phyloP scores from a whole-genome alignment of 352 stramenopile species.

The Stramenopiles sp. region DNA sequence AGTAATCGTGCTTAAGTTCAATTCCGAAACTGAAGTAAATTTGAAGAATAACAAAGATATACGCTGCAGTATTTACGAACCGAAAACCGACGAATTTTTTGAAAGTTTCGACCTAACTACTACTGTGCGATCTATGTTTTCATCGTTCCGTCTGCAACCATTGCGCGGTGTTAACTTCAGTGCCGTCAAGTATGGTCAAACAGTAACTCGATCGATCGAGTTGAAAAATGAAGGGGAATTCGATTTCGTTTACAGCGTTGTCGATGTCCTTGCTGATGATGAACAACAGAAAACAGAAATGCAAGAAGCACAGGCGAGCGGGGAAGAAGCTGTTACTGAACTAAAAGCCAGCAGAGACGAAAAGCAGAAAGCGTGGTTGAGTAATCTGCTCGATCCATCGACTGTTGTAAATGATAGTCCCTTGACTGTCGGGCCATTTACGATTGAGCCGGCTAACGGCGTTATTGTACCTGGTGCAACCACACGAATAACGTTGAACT shows the following conservation, averaged over 20 bases:
- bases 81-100: constrained; percentile 59
- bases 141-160: constrained; percentile 52
- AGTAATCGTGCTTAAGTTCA: constrained; percentile 51
- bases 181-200: constrained; percentile 54
- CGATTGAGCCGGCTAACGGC: constrained; percentile 43
- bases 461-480: constrained; percentile 55
- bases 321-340: background rate
- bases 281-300: background rate
- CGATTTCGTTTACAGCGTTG: constrained; percentile 58
- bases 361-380: background rate
- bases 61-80: constrained; percentile 69
- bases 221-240: constrained; percentile 80
- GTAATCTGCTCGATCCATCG: constrained; percentile 4
- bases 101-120: constrained; percentile 62
- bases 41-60: constrained; percentile 74
- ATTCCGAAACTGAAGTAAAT: constrained; percentile 43
- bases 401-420: constrained; percentile 12
- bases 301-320: constrained; percentile 14
- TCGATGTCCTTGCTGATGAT: background rate
- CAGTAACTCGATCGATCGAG: constrained; percentile 49
- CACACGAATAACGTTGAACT: constrained; percentile 14
- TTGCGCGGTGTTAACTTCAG: constrained; percentile 72
- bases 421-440: constrained; percentile 49
- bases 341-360: constrained; percentile 14
- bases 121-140: constrained; percentile 49